Base-by-base conservation (phyloP, 768 basidiomycete genomes). In the Porphyrellus cyaneotinctus region DNA sequence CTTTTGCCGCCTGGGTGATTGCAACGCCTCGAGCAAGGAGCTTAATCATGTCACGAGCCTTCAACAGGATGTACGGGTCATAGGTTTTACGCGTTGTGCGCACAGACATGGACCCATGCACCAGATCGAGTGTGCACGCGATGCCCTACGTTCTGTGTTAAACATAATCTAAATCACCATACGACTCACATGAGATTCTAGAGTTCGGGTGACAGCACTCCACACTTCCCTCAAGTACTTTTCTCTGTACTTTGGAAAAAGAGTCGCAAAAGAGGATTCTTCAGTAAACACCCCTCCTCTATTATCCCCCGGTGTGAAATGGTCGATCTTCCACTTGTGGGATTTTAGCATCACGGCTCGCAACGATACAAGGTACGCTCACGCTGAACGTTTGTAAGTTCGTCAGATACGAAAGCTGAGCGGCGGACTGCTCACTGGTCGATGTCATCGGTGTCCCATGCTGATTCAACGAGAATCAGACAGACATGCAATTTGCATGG, bases 401-500 rank as follows among this genome's bases (percentile, higher is more conserved):
- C 45, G 37, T 46, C 15, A 32, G 6, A 43, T 22, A 35, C 47
- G 32, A 54, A 45, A 35, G 39, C 38, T 43, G 28, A 57, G 41
- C 22, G 26, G 38, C 45, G 45, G 26, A 39, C n/a, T 22, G 69
- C 93, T 84, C 68, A 95, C 93, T 97, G 95, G 78, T 97, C 91
- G 71, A 97, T 93, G 62, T 97, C 95, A 69, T 97, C 95, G 39
- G 95, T 97, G 66, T 98, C 95, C 95, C 95, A 98, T 65, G 95
- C 95, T 97, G 56, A 59, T 50, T 28, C 60, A 47, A 63, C 47
- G 54, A 30, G 51, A 44, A 57, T 67, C 49, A 64, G 54, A 39
- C 39, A 36, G 45, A 38, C 9, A 22, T 11, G 14, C 32, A 6
- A 53, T 2, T 12, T 2, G n/a, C 14, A 22, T 18, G 15, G 4